phyloP scores from a whole-genome alignment of 23 red algal genomes.

The Gracilariopsis chorda region DNA sequence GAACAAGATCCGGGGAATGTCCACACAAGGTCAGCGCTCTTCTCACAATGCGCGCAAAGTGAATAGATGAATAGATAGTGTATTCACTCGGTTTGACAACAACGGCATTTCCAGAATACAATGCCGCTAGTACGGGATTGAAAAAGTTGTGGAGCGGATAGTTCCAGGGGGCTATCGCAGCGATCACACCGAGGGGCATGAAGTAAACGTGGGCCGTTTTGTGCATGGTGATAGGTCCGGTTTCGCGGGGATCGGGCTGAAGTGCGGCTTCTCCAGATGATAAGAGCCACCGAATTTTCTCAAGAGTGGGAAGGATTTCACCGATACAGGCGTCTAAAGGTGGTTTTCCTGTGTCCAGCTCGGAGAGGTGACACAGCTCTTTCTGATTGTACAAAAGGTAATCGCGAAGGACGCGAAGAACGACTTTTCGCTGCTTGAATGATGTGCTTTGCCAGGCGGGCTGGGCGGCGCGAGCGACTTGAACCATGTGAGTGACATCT shows the following conservation, averaged over 20 bases:
- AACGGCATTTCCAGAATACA: slow-evolving; percentile 94
- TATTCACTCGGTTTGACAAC: slow-evolving; percentile 94
- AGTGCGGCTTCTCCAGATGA: slow-evolving; percentile 74
- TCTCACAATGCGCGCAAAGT: slow-evolving; percentile 73
- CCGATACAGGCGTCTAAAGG: slow-evolving; percentile 84
- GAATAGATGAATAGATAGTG: slow-evolving; percentile 63
- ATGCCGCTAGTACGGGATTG: slow-evolving; percentile 82
- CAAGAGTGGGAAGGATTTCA: slow-evolving; percentile 87
- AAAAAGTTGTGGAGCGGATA: slow-evolving; percentile 98
- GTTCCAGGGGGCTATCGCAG: slow-evolving; percentile 97
- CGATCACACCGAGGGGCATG: slow-evolving; percentile 94
- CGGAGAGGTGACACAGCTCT: slow-evolving; percentile 23
- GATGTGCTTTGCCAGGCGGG: slow-evolving; percentile 41
- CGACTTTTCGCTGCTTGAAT: slow-evolving; percentile 50
- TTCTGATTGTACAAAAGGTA: slow-evolving; percentile 70
- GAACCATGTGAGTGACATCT: slow-evolving; percentile 8
- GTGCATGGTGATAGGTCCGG: slow-evolving; percentile 78
- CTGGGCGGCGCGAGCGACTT: slow-evolving; percentile 51
- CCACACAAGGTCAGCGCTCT: slow-evolving; percentile 59
- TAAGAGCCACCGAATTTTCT: slow-evolving; percentile 97
- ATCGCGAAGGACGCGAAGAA: slow-evolving; percentile 33
- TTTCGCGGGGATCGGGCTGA: slow-evolving; percentile 71
- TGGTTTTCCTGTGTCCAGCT: slow-evolving; percentile 87
- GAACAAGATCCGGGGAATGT: slow-evolving; percentile 74
- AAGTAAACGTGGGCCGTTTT: slow-evolving; percentile 79